phyloP scores from a whole-genome alignment of 768 basidiomycete species.

The Megacollybia marginata region DNA sequence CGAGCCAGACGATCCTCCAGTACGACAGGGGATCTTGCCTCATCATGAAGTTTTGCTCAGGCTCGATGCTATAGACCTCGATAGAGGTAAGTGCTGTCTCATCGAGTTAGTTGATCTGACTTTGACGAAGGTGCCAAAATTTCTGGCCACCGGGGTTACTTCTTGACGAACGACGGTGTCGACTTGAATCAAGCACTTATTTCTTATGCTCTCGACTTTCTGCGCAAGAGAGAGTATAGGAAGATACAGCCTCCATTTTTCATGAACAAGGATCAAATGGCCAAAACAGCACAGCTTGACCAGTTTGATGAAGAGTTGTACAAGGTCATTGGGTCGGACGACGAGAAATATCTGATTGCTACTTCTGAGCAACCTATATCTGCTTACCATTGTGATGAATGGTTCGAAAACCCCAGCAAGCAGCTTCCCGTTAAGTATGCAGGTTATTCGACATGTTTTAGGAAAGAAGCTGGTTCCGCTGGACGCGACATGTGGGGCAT shows the following conservation, averaged over 20 bases:
- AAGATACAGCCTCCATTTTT: constrained; percentile 97
- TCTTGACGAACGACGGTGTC: constrained; percentile 90
- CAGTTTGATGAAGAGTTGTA: constrained; percentile 99
- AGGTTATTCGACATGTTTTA: constrained; percentile 93
- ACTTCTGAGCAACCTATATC: constrained; percentile 99
- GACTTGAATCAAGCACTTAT: constrained; percentile 97
- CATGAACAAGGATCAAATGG: constrained; percentile 98
- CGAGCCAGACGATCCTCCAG: constrained; percentile 62
- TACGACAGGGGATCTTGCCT: constrained; percentile 76
- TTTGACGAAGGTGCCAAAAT: constrained; percentile 69
- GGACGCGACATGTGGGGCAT: constrained; percentile 99
- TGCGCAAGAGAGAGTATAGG: constrained; percentile 76
- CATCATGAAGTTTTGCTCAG: constrained; percentile 95
- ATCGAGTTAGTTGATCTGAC: not conserved
- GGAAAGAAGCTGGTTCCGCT: constrained; percentile 96
- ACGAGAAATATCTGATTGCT: constrained; percentile 98
- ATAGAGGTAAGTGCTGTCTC: constrained; percentile 58
- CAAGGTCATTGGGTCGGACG: constrained; percentile 89
- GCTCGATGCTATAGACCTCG: constrained; percentile 94
- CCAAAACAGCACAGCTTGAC: constrained; percentile 94
- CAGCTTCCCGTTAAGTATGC: constrained; percentile 92
- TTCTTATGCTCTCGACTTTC: constrained; percentile 89
- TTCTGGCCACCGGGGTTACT: constrained; percentile 93
- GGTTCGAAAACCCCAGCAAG: constrained; percentile 89
- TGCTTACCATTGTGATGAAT: constrained; percentile 90